A percentile compares a stretch with the other conserved stretches of the same genome.
These are phyloP conservation scores for Thoreauomyces humboldtii DNA, from an alignment of 192 early-diverging fungal genomes.

Conservation along the genomic window DNA sequence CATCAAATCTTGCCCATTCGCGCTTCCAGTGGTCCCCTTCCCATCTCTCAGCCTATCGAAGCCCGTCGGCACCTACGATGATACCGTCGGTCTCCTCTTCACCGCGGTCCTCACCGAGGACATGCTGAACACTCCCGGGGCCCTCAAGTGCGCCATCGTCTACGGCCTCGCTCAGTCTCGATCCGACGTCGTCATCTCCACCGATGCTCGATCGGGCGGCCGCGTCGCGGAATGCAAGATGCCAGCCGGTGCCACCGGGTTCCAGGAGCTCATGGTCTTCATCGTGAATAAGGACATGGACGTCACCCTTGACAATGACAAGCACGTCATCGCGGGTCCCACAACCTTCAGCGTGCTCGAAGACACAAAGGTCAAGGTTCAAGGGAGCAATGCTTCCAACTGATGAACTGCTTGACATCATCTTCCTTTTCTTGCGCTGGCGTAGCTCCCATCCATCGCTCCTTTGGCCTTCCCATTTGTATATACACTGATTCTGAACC, in stretches of 20 bases:
- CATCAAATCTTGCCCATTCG: slow-evolving; percentile 41
- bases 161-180: slow-evolving; percentile 34
- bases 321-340: slow-evolving; percentile 45
- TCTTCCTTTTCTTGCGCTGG: too few species aligned
- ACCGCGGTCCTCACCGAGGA: slow-evolving; percentile 10
- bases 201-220: slow-evolving; percentile 6
- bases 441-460: too few species aligned
- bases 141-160: slow-evolving; percentile 20
- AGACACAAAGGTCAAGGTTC: slow-evolving; percentile 9
- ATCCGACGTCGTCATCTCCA: slow-evolving; percentile 3
- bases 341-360: slow-evolving; percentile 26
- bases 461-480: too few species aligned
- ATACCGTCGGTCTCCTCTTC: slow-evolving; percentile 18
- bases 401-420: too few species aligned
- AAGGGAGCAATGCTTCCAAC: too few species aligned
- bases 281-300: slow-evolving; percentile 35
- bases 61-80: slow-evolving; percentile 18
- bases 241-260: slow-evolving; percentile 18
- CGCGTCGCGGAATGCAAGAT: slow-evolving; percentile 21
- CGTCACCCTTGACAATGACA: slow-evolving; percentile 36
- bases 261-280: slow-evolving; percentile 36
- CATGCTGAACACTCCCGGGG: neutral
- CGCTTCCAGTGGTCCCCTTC: slow-evolving; percentile 41
- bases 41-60: slow-evolving; percentile 19
- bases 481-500: too few species aligned